Evolutionary conservation across 1,284 basidiomycete species (phyloP), one percentile per base, ranked within the genome.

Genomic region (Abortiporus biennis): DNA sequence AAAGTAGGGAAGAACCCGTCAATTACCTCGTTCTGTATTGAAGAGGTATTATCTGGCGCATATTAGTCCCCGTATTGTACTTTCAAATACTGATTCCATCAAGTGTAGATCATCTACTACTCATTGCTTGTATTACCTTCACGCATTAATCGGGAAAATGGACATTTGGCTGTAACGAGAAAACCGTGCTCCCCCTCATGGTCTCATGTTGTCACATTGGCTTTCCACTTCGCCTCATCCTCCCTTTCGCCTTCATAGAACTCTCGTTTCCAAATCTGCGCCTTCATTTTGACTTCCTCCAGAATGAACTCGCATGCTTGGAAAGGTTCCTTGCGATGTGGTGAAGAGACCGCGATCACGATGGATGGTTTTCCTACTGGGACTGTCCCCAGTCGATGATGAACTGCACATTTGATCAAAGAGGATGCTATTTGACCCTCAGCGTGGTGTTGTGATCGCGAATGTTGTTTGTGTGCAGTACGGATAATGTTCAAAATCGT

Each of bases 211-310:
- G 42, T 51, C 25, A 40, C 57, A 59, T 89, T 90, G 43, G 71
- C 73, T 63, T 90, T 90, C 87, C 86, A 90, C 54, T 78, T 72
- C 12, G 84, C 80, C 40, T 69, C 69, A 36, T 69, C 71, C 29
- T 80, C 77, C 40, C 61, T 60, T 51, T 76, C 72, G 6, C 76
- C 81, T 55, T 80, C 78, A 56, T 92, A 92, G 54, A 79, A 86
- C 58, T 94, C 92, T 53, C 83, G 67, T 67, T 94, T 94, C 91
- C 92, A 94, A 50, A 94, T 84, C 58, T 89, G 89, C 24, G 76
- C 88, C 51, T 78, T 81, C 47, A 67, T 65, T 67, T 95, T 95
- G 44, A 93, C 80, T 45, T 85, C 75, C 61, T 95, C 92, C 15
- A 94, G 69, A 46, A 92, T 77, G 57, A 68, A 78, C 60, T 92